phyloP scores from a whole-genome alignment of 2,329 filamentous ascomycete genomes.

The Scortechinia acanthostroma region DNA sequence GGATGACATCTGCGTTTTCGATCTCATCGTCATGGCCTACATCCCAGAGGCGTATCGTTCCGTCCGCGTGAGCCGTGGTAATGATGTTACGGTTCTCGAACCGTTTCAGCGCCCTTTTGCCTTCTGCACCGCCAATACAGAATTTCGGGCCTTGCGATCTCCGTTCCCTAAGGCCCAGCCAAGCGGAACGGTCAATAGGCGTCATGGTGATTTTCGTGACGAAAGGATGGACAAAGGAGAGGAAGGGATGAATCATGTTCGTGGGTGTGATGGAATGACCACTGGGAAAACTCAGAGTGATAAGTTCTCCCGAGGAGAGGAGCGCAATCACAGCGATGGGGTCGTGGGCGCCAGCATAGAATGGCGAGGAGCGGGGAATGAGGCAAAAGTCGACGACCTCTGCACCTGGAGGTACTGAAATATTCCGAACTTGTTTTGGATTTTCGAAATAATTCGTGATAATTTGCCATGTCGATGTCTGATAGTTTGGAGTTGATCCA shows the following conservation, averaged over 20 bases:
- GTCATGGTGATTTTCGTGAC: conserved; percentile 68
- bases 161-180: conserved; percentile 85
- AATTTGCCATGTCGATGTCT: conserved; percentile 82
- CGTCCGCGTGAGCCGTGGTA: conserved; percentile 82
- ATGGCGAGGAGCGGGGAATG: conserved; percentile 74
- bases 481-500: conserved; percentile 80
- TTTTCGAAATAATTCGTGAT: conserved; percentile 72
- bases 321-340: conserved; percentile 78
- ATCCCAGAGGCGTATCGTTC: conserved; percentile 88
- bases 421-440: conserved; percentile 57
- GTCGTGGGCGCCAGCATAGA: conserved; percentile 82
- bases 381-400: conserved; percentile 76
- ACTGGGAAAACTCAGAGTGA: conserved; percentile 85
- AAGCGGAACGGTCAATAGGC: conserved; percentile 69
- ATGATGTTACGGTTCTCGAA: conserved; percentile 80
- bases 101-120: conserved; percentile 60
- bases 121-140: conserved; percentile 72
- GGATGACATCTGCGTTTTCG: conserved; percentile 74
- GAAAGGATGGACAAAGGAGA: conserved; percentile 87
- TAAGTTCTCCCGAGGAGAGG: conserved; percentile 77
- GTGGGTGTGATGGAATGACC: conserved; percentile 86
- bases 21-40: conserved; percentile 86
- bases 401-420: conserved; percentile 72
- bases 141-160: conserved; percentile 73
- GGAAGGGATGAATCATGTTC: conserved; percentile 81